Evolutionary conservation across 2,329 filamentous ascomycete genomes (phyloP).

Genomic region (Clarireedia hainanense): DNA sequence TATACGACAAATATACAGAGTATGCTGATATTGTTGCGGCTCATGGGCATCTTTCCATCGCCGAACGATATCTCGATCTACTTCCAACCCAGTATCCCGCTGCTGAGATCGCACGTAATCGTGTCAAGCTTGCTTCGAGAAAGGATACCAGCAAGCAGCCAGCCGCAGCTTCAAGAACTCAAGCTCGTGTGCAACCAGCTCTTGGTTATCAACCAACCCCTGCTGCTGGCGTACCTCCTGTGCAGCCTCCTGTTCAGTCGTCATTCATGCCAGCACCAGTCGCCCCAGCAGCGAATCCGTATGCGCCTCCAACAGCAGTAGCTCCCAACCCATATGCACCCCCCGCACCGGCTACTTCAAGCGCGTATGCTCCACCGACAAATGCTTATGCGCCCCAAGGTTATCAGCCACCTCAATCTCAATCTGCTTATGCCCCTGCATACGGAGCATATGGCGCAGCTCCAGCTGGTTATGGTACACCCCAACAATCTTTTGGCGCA

Average conservation of each 20-base stretch:
- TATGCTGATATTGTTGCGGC: slow-evolving; percentile 92
- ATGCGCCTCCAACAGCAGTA: slow-evolving; percentile 33
- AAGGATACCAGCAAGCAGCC: slow-evolving; percentile 38
- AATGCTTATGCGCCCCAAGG: slow-evolving; percentile 33
- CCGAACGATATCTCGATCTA: slow-evolving; percentile 85
- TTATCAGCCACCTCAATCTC: slow-evolving; percentile 33
- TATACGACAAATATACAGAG: slow-evolving; percentile 95
- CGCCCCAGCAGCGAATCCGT: slow-evolving; percentile 37
- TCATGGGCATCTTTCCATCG: slow-evolving; percentile 77
- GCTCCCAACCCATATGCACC: slow-evolving; percentile 42
- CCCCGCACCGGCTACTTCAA: slow-evolving; percentile 30
- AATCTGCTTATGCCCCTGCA: slow-evolving; percentile 27
- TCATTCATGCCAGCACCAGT: slow-evolving; percentile 30
- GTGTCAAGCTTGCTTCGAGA: slow-evolving; percentile 76
- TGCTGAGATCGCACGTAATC: slow-evolving; percentile 77
- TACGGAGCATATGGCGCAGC: slow-evolving; percentile 23
- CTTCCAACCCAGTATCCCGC: slow-evolving; percentile 76
- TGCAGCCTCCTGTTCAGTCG: slow-evolving; percentile 26
- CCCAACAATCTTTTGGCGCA: slow-evolving; percentile 35
- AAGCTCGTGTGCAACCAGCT: slow-evolving; percentile 36
- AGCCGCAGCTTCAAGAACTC: slow-evolving; percentile 32
- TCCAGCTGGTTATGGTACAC: slow-evolving; percentile 23
- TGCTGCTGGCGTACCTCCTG: slow-evolving; percentile 21
- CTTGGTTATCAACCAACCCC: slow-evolving; percentile 42
- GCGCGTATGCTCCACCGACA: slow-evolving; percentile 41